Conservation (phyloP, 768 basidiomycete genomes). For the Pluteus cervinus region DNA sequence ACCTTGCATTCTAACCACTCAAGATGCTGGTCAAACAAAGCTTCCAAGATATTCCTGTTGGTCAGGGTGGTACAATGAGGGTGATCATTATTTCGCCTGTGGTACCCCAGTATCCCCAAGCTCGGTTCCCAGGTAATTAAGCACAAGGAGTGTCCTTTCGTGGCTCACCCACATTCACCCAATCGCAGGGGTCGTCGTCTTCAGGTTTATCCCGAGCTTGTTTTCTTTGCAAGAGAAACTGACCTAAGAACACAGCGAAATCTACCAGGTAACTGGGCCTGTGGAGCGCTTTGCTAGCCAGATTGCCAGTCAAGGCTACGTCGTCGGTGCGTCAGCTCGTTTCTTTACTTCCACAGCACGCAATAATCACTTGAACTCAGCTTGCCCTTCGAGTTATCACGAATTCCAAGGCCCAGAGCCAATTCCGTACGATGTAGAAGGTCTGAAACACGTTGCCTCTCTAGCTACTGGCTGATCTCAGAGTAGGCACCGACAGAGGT, state of each 20-base stretch:
- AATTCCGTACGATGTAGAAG: conserved; percentile 84
- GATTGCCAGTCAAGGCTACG: conserved; percentile 82
- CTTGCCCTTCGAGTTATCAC: conserved; percentile 83
- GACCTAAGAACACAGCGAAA: conserved; percentile 52
- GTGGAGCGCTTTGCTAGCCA: conserved; percentile 90
- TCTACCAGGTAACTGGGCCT: conserved; percentile 94
- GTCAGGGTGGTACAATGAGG: conserved; percentile 62
- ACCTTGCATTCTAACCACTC: background rate
- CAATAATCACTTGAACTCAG: conserved; percentile 27
- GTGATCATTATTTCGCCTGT: conserved; percentile 80
- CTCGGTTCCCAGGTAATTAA: conserved; percentile 75
- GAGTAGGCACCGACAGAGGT: conserved; percentile 49
- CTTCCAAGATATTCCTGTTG: conserved; percentile 67
- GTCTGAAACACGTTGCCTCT: conserved; percentile 24
- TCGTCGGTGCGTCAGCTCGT: conserved; percentile 53
- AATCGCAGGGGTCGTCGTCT: conserved; percentile 68
- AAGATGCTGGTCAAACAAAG: conserved; percentile 81
- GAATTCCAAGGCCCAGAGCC: conserved; percentile 89
- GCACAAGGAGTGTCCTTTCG: background rate
- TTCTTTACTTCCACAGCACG: background rate
- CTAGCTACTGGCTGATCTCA: background rate
- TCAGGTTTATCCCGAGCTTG: conserved; percentile 44
- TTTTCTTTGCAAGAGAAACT: conserved; percentile 1
- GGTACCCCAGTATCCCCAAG: conserved; percentile 78
- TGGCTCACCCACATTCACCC: background rate